Base-by-base conservation (phyloP, 805 yeast species). In the Hanseniaspora valbyensis region DNA sequence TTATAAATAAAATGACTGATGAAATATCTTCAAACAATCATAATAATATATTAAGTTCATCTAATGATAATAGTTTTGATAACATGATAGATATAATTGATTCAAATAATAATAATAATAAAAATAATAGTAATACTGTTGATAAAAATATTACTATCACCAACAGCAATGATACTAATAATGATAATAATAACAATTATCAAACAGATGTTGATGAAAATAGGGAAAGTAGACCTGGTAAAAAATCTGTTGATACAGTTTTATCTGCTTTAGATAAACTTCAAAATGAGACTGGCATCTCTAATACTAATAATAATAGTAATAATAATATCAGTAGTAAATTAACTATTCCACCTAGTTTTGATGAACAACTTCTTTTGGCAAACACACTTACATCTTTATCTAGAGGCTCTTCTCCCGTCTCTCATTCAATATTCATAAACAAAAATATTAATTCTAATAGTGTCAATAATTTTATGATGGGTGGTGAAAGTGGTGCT, bases 401-500 rank as follows among this genome's bases (percentile, higher is more conserved):
- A n/a, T 48, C 51, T 1, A 39, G 51, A n/a, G 51, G 51, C 5
- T 48, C 51, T 1, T 48, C 51, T 2, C 51, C 51, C 2, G 37
- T 48, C 2, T 40, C 40, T 1, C 44, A 48, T 28, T 30, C 45
- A 9, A 14, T 42, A 3, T 42, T 26, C 29, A 42, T 26, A n/a
- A 48, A 26, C 39, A 45, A 39, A 14, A 21, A 40, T 10, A 12
- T 25, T 25, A 39, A 14, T 14, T 5, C 8, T 12, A 39, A 21
- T 14, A 22, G 41, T 14, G 19, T 3, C n/a, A 44, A 26, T 25
- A 45, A 45, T 16, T 32, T 34, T 34, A 34, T 34, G 6, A 16
- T 32, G 3, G 25, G 24, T 16, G 14, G 19, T 3, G 24, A 24
- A 2, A 16, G 24, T 16, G 14, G 19, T 3, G 24, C 16, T n/a